Percentiles rank a stretch among this genome's conserved stretches.
These are phyloP conservation scores for Cephaloascus albidus DNA, from an alignment of 805 yeast species.

Conservation along the genomic window DNA sequence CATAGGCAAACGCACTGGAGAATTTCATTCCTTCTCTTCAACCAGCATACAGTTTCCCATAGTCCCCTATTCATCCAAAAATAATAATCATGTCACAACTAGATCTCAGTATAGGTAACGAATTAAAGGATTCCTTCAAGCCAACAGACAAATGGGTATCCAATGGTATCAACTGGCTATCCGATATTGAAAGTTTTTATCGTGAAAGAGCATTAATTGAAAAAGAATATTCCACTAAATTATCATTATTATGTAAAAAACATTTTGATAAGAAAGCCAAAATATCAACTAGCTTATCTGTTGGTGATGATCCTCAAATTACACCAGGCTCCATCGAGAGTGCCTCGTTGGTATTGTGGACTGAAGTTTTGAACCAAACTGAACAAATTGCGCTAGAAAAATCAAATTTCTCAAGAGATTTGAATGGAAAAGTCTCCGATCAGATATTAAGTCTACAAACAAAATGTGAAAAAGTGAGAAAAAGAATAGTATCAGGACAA, in stretches of 20 bases:
- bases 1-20: too few relatives aligned
- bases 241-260: constrained; percentile 55
- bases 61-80: too few relatives aligned
- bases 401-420: constrained; percentile 45
- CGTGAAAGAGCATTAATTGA: constrained; percentile 76
- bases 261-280: constrained; percentile 73
- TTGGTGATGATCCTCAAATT: constrained; percentile 82
- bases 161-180: constrained; percentile 64
- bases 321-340: constrained; percentile 95
- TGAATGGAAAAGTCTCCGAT: constrained; percentile 50
- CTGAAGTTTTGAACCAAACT: constrained; percentile 73
- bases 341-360: constrained; percentile 86
- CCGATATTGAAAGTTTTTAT: constrained; percentile 76
- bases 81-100: background rate
- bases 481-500: constrained; percentile 48
- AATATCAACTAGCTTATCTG: constrained; percentile 57
- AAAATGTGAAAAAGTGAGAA: constrained; percentile 44
- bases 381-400: constrained; percentile 71
- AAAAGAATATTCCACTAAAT: constrained; percentile 66
- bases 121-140: constrained; percentile 71
- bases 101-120: constrained; percentile 45
- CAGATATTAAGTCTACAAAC: constrained; percentile 46
- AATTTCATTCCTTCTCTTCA: too few relatives aligned
- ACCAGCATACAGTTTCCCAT: too few relatives aligned
- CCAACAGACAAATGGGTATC: constrained; percentile 72